phyloP scores from a whole-genome alignment of 306 rosid species.

The Hippophae gyantsensis region DNA sequence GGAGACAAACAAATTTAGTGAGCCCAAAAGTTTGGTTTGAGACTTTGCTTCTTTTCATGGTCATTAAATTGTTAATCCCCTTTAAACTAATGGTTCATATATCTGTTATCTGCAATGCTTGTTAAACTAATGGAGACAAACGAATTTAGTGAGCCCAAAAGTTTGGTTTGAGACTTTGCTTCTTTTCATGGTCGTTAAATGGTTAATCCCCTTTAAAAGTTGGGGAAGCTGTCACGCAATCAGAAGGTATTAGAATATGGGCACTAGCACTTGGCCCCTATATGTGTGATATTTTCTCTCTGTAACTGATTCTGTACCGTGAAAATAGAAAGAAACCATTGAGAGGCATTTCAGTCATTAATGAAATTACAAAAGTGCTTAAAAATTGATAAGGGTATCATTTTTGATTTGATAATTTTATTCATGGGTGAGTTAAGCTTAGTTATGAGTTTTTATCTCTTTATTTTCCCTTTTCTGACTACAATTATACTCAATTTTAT shows the following conservation, averaged over 20 bases:
- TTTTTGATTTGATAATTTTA: neutral
- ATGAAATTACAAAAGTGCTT: neutral
- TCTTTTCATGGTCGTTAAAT: neutral
- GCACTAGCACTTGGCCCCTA: neutral
- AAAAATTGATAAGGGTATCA: too few species aligned
- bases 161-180: too few species aligned
- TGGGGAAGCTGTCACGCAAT: neutral
- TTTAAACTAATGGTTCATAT: too few species aligned
- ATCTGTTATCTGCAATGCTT: too few species aligned
- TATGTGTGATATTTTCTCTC: too few species aligned
- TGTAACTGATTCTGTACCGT: neutral
- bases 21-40: too few species aligned
- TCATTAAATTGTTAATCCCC: neutral
- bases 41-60: too few species aligned
- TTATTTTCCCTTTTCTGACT: neutral
- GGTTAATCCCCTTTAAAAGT: too few species aligned
- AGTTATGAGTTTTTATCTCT: conserved; percentile 1
- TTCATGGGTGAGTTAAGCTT: neutral
- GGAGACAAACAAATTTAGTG: too few species aligned
- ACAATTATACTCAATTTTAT: conserved; percentile 1
- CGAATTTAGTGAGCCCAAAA: too few species aligned
- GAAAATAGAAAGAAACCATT: neutral
- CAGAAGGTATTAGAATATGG: too few species aligned
- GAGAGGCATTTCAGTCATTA: neutral
- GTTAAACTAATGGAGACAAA: too few species aligned